Conservation (phyloP, 73 alveolate species). For the Tetrahymena borealis region DNA sequence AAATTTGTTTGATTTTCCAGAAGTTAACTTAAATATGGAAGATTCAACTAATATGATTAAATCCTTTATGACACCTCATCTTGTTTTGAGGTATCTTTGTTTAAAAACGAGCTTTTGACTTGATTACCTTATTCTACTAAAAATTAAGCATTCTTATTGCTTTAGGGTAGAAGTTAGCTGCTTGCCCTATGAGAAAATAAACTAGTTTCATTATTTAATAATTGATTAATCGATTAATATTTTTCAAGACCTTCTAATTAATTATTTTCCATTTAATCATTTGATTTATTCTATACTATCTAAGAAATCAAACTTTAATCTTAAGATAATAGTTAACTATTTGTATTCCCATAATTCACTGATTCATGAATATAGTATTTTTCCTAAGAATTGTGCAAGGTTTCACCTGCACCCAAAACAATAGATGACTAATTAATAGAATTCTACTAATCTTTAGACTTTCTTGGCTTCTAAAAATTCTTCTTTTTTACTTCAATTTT, state of each 20-base stretch:
- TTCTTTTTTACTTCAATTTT: neutral
- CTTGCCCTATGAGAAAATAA: no score
- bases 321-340: neutral
- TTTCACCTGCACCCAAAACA: neutral
- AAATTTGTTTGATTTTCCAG: neutral
- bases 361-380: neutral
- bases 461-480: neutral
- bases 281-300: neutral
- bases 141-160: neutral
- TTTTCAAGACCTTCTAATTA: neutral
- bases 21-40: neutral
- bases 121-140: neutral
- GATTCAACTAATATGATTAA: neutral
- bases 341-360: neutral
- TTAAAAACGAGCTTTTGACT: neutral
- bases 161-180: no score
- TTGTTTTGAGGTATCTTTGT: neutral
- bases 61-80: neutral
- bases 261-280: neutral
- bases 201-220: neutral
- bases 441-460: neutral
- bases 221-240: neutral
- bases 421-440: neutral
- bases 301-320: neutral
- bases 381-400: neutral